Evolutionary conservation across 129 eudicot genomes (phyloP).

Genomic region (Helianthus annuus): HanXRQr2.0-SUNRISE NC_035433.2:145000557-145001056

Average conservation of each 20-base stretch:
- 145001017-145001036: too few relatives aligned
- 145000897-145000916: too few relatives aligned
- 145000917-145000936: too few relatives aligned
- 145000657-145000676: neutral
- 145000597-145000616: conserved; percentile 4
- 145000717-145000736: neutral
- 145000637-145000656: neutral
- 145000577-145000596: neutral
- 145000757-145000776: neutral
- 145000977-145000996: too few relatives aligned
- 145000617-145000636: conserved; percentile 8
- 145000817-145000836: neutral
- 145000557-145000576: neutral
- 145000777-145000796: conserved; percentile 8
- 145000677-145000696: neutral
- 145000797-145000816: neutral
- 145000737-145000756: neutral
- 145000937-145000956: too few relatives aligned
- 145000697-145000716: neutral
- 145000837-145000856: too few relatives aligned
- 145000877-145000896: too few relatives aligned
- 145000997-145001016: too few relatives aligned
- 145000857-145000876: conserved; percentile 13
- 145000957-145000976: too few relatives aligned
- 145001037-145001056: too few relatives aligned